Evolutionary conservation across 495 filamentous ascomycete species (phyloP).

Genomic region (Talaromyces borbonicus): DNA sequence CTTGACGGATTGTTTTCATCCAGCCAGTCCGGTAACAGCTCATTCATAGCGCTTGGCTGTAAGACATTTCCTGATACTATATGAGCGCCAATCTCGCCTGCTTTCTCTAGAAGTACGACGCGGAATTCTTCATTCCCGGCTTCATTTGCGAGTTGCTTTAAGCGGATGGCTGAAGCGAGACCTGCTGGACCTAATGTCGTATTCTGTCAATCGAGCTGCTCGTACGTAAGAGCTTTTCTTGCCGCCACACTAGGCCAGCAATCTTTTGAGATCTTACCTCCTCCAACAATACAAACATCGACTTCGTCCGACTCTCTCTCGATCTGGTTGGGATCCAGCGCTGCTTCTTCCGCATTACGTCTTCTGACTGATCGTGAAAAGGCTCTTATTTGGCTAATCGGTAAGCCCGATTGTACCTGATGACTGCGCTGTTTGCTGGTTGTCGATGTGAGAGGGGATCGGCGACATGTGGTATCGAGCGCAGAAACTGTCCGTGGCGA

Average conservation of each 20-base stretch:
- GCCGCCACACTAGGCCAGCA: neutral
- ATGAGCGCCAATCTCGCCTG: constrained; percentile 88
- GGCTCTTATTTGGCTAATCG: constrained; percentile 23
- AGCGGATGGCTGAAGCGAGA: constrained; percentile 80
- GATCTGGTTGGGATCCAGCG: constrained; percentile 60
- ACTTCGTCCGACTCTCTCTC: constrained; percentile 89
- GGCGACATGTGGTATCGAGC: constrained; percentile 14
- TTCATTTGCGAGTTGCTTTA: constrained; percentile 93
- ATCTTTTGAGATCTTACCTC: constrained; percentile 42
- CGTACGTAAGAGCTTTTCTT: constrained; percentile 1
- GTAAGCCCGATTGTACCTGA: constrained; percentile 13
- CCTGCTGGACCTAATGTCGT: constrained; percentile 63
- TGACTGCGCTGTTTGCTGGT: constrained; percentile 15
- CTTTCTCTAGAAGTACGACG: constrained; percentile 88
- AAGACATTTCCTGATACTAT: constrained; percentile 95
- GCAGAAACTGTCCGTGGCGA: constrained; percentile 17
- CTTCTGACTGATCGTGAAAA: constrained; percentile 41
- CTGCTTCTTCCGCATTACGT: constrained; percentile 45
- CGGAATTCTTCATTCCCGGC: constrained; percentile 95
- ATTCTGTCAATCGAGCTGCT: constrained; percentile 1
- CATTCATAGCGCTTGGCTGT: constrained; percentile 78
- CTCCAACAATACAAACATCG: constrained; percentile 94
- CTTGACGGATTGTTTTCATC: constrained; percentile 73
- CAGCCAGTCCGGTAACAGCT: constrained; percentile 91
- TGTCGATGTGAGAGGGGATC: constrained; percentile 15